Base-by-base conservation (phyloP, 495 filamentous ascomycete genomes). In the Neurospora sp. region DNA sequence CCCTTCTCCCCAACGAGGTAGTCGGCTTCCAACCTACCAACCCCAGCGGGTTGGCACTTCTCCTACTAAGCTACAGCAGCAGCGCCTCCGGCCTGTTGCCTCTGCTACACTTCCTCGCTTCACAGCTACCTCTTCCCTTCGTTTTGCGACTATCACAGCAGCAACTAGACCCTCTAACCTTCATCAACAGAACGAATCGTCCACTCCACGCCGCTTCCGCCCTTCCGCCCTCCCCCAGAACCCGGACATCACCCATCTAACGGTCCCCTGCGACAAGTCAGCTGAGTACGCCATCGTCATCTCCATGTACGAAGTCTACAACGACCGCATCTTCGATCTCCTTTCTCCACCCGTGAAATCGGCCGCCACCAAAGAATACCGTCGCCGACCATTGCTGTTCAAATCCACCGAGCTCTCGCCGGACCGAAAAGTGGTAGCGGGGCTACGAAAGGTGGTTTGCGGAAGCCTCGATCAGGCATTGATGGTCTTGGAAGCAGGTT, bases 301-400 rank as follows among this genome's bases (percentile, higher is more conserved):
- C 1, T 97, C 93, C 20, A 99, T 98, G 96, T 99, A 98, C 82
- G 96, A 99, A 82, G 96, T 99, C 20, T 98, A 99, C 84, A 98
- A 98, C 80, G 96, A 99, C 81, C 90, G 95, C 14, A 98, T 99
- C 70, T 99, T 96, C 77, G 96, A 99, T 78, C 89, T 99, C 3
- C 83, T 99, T 1, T 90, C 92, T 1, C 85, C 87, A 1, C 82
- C 86, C 12, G 77, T 80, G 69, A 84, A 82, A 72, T 81, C 79
- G 12, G 82, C 81, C 20, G 81, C 82, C 8, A 87, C 82, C 53
- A 94, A 94, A 80, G 91, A 94, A 71, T 85, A 85, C 65, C 86
- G 91, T 69, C 86, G 94, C 69, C 88, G 93, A 9, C 90, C 92
- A 0, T 83, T 98, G 35, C 84, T 95, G 0, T 98, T 97, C 87